These are phyloP conservation scores for Fraxinus quadrangulata DNA, from an alignment of 257 asterid species.

Conservation along the genomic window DNA sequence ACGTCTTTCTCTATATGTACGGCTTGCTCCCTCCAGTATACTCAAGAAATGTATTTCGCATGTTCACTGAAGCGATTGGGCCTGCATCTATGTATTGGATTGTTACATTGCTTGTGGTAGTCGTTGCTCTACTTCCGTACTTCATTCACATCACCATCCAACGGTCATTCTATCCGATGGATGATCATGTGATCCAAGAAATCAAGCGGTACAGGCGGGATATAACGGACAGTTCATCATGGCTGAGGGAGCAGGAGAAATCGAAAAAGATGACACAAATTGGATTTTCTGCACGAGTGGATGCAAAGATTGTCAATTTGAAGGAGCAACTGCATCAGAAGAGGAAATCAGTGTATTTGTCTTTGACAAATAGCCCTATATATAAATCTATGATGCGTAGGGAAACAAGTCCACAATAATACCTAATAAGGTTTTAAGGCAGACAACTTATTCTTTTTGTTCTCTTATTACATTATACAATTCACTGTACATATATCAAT, in stretches of 20 bases:
- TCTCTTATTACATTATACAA: background rate
- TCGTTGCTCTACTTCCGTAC: conserved; percentile 51
- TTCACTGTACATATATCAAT: background rate
- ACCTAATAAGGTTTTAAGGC: background rate
- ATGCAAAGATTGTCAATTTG: conserved; percentile 56
- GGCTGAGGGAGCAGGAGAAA: conserved; percentile 63
- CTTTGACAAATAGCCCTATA: conserved; percentile 40
- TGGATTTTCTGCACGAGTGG: conserved; percentile 69
- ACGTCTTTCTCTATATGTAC: conserved; percentile 45
- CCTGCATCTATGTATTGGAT: conserved; percentile 52
- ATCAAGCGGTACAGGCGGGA: conserved; percentile 44
- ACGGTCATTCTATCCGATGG: conserved; percentile 52
- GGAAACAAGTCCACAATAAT: conserved; percentile 23
- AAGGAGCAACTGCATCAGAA: conserved; percentile 45
- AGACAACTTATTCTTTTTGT: background rate
- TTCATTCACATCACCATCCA: conserved; percentile 36
- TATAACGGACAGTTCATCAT: conserved; percentile 42
- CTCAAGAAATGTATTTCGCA: conserved; percentile 29
- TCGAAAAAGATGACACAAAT: conserved; percentile 52
- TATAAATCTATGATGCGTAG: conserved; percentile 27
- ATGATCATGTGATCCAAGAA: conserved; percentile 58
- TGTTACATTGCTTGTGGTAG: conserved; percentile 39
- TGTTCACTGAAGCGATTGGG: conserved; percentile 44
- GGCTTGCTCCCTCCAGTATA: conserved; percentile 33
- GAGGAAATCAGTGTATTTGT: conserved; percentile 41